Base-by-base conservation (phyloP, 345 rosid species). In the Excoecaria agallocha region DNA sequence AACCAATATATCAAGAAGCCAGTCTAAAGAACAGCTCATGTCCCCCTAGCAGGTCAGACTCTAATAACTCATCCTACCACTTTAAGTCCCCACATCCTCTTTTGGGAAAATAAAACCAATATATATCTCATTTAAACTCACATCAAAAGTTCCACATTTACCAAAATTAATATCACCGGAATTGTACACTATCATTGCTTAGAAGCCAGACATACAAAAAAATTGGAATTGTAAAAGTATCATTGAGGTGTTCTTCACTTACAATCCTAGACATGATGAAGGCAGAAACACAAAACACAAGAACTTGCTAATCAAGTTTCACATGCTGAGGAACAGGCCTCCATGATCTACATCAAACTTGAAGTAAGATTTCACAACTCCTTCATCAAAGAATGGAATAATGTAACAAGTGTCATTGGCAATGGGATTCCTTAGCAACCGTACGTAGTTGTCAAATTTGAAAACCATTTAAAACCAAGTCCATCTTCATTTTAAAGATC, bases 91-190 rank as follows among this genome's bases (percentile, higher is more conserved):
- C 38, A 38, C 20, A n/a, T 41, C n/a, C 25, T 9, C 69, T 49
- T 0, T 38, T 0, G 3, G 24, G 2, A 30, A 17, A 8, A 39
- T 51, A 13, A 48, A 46, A 69, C 37, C 55, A 30, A 51, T 17
- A 51, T 8, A 20, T 11, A 69, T 35, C 24, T 69, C n/a, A 35
- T 69, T 38, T 55, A 50, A 68, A 70, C 54, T 46, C 48, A 63
- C 48, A 6, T 8, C 20, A 9, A 63, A 63, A 38, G 30, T 16
- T 63, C 22, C 67, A 39, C 25, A 37, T 15, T 0, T 15, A 17
- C 16, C 16, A 41, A 8, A 63, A 38, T 63, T 38, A 63, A 22
- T 63, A 5, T 1, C 48, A 63, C 1, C 12, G 35, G 7, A 57
- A 2, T 37, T 69, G 46, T 0, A 12, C 46, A 54, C 3, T 11